Base-by-base conservation (phyloP, 331 rosid genomes). In the Cydonia oblonga region DNA sequence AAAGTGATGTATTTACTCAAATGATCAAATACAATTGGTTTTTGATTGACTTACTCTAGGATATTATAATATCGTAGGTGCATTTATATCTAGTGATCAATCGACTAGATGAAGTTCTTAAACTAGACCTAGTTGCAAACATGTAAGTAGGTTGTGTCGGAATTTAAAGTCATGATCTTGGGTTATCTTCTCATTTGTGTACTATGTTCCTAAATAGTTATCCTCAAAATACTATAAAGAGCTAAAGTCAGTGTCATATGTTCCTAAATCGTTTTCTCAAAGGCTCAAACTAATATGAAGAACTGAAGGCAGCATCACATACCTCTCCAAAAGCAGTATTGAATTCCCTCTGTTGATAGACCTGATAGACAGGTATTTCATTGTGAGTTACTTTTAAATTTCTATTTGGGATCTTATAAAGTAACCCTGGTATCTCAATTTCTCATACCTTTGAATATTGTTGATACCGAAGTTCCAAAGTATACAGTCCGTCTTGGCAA, bases 301-400 rank as follows among this genome's bases (percentile, higher is more conserved):
- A 75, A 14, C 42, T 77, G 52, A 78, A 64, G 72, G 20, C 66
- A 22, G 74, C 52, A 15, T 60, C 61, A 15, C 88, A 18, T 89
- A 91, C 98, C 98, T 88, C 90, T 89, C 98, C 98, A 95, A 75
- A 95, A 95, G 96, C 98, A 89, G 56, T 78, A 86, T 64, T 95
- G 98, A 82, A 89, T 95, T 73, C 83, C 90, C 76, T 80, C 91
- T 7, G 97, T 91, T 69, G 97, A 49, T 51, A 93, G 89, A 32
- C 96, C 98, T 93, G 64, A 67, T 57, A 76, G 52, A 15, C 13
- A 15, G 57, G 35, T 53, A 58, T 75, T 61, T 24, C 40, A 66
- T 56, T 52, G 71, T 38, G 42, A 38, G 42, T 78, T 49, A 46
- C n/a, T 20, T 24, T 38, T 56, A 61, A 23, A 26, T 72, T 62